Conservation (phyloP, 768 basidiomycete species). For the Boletus sp. region DNA sequence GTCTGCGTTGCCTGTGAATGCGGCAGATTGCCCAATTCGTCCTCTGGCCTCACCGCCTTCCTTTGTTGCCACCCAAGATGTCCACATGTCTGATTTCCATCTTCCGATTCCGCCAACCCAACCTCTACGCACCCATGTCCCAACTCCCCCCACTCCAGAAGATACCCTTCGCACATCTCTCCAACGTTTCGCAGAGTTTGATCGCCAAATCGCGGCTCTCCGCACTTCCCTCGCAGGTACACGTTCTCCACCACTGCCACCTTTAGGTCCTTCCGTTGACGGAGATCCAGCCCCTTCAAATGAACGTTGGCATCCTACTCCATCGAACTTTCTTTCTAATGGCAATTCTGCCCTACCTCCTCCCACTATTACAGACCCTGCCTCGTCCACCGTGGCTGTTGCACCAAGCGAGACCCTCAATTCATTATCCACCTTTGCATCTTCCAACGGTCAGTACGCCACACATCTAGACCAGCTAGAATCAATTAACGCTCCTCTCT, state of each 20-base stretch:
- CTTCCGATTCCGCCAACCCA: constrained; percentile 23
- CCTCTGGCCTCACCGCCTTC: constrained; percentile 32
- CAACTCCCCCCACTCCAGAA: constrained; percentile 24
- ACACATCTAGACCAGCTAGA: constrained; percentile 5
- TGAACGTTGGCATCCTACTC: constrained; percentile 17
- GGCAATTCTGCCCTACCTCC: constrained; percentile 2
- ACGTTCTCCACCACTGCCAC: constrained; percentile 29
- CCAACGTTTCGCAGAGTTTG: constrained; percentile 54
- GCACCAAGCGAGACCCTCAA: constrained; percentile 8
- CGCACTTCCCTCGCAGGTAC: constrained; percentile 37
- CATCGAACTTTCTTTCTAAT: constrained; percentile 21
- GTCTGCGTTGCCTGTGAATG: constrained; percentile 9
- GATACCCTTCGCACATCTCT: constrained; percentile 45
- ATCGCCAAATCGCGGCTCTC: constrained; percentile 50
- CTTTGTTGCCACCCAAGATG: constrained; percentile 44
- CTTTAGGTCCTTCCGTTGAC: constrained; percentile 19
- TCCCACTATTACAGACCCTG: constrained; percentile 5
- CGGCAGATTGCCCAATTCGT: constrained; percentile 20
- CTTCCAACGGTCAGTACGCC: constrained; percentile 23
- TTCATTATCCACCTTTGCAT: constrained; percentile 18
- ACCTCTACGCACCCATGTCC: constrained; percentile 10
- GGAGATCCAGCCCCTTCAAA: constrained; percentile 15
- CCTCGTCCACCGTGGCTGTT: constrained; percentile 9
- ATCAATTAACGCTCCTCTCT: constrained; percentile 8
- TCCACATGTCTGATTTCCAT: constrained; percentile 47